Evolutionary conservation across 2,329 filamentous ascomycete genomes (phyloP), one percentile per base, ranked within the genome.

Genomic region (Penicillium rolfsii): DNA sequence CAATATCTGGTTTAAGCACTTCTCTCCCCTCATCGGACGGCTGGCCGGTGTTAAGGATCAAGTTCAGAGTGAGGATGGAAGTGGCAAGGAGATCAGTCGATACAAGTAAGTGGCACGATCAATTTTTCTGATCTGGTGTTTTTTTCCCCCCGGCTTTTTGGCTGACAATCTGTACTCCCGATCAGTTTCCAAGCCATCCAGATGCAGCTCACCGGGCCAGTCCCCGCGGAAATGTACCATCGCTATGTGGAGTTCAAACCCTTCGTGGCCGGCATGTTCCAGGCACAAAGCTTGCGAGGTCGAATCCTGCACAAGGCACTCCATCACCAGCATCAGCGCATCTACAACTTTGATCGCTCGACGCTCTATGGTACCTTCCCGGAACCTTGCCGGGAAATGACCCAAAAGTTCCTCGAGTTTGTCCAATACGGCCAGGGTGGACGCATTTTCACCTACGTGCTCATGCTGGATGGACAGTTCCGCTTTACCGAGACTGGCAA

Each of bases 401-500:
- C 92, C 0, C 81, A 89, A 22, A 87, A 93, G 65, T 96, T 98
- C 71, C 83, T 98, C 9, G 90, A 93, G 60, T 87, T 97, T 70
- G 90, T 88, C 0, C 92, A 97, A 70, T 94, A 90, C 72, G 93
- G 94, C 70, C 86, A 95, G 69, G 93, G 92, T 19, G 90, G 90
- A 1, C 87, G 93, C 12, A 87, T 96, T 59, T 97, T 95, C 72
- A 98, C 94, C 24, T 98, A 97, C 69, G 89, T 97, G 28, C 81
- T 98, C 24, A 96, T 92, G 0, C 83, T 97, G 6, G 94, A 98
- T 71, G 90, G 89, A 5, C 83, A 94, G 56, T 85, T 96, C 72
- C 89, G 93, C 49, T 97, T 97, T 77, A 97, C 94, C 0, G 94
- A 97, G 76, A 98, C 94, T 0, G 94, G 94, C 33, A 95, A 95